A percentile compares a stretch with the other conserved stretches of the same genome.
These are phyloP conservation scores for Rosa lucieae DNA, from an alignment of 306 rosid species.

Conservation along the genomic window DNA sequence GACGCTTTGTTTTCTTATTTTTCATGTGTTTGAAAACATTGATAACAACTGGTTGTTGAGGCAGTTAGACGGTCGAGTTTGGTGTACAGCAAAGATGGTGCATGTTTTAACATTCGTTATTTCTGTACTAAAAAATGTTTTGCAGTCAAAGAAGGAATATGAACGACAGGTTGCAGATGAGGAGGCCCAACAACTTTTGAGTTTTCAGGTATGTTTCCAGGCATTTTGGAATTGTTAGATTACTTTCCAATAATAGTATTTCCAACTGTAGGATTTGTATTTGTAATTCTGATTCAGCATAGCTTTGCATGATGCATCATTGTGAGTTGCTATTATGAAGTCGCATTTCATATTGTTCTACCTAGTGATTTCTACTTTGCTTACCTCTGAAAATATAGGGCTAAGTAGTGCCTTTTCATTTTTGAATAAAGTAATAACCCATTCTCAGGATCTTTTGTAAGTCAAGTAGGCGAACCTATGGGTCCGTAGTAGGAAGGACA, in stretches of 20 bases:
- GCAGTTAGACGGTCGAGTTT: neutral
- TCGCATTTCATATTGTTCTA: neutral
- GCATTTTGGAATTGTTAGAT: neutral
- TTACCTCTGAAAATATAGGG: neutral
- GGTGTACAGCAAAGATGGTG: neutral
- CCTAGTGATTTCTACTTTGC: neutral
- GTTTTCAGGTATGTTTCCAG: slow-evolving; percentile 57
- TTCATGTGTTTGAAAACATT: neutral
- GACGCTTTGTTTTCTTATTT: neutral
- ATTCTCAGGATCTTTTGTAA: neutral
- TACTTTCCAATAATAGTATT: neutral
- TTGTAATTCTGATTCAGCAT: neutral
- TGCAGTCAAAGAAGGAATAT: slow-evolving; percentile 76
- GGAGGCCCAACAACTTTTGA: slow-evolving; percentile 64
- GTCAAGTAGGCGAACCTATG: neutral
- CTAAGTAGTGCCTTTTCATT: neutral
- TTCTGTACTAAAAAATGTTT: neutral
- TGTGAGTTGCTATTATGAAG: neutral
- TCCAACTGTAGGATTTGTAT: neutral
- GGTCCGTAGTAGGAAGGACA: neutral
- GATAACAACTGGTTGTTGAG: neutral
- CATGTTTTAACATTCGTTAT: slow-evolving; percentile 4
- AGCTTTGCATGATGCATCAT: neutral
- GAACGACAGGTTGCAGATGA: slow-evolving; percentile 74
- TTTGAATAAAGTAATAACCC: neutral